These are phyloP conservation scores for Biscutella laevigata DNA, from an alignment of 441 rosid species.

Conservation along the genomic window DNA sequence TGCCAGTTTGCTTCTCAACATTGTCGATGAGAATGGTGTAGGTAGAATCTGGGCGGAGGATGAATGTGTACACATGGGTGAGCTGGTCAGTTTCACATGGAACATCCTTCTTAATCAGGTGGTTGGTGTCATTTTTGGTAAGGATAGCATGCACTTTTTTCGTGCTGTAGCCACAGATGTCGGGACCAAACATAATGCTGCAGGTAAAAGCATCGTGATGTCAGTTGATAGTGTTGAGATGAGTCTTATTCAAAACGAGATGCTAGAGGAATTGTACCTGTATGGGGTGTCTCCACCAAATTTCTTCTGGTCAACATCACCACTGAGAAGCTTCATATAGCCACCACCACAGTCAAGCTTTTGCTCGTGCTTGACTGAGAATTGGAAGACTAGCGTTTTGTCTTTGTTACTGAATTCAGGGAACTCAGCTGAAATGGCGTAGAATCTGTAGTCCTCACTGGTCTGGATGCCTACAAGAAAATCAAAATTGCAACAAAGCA, in stretches of 20 bases:
- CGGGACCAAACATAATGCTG: conserved; percentile 99
- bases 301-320: conserved; percentile 79
- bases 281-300: conserved; percentile 90
- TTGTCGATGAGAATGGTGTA: conserved; percentile 84
- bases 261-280: conserved; percentile 35
- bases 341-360: conserved; percentile 99
- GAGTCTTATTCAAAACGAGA: neutral
- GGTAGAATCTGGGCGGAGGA: conserved; percentile 85
- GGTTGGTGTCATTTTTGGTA: conserved; percentile 63
- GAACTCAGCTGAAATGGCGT: conserved; percentile 90
- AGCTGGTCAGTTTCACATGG: conserved; percentile 98
- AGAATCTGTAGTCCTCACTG: conserved; percentile 83
- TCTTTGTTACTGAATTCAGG: conserved; percentile 89
- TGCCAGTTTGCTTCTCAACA: conserved; percentile 85
- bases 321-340: conserved; percentile 89
- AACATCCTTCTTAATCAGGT: conserved; percentile 91
- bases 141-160: conserved; percentile 97
- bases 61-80: conserved; percentile 77
- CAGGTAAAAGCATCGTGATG: conserved; percentile 11
- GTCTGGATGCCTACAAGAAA: conserved; percentile 70
- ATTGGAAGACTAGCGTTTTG: conserved; percentile 77
- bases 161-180: conserved; percentile 90
- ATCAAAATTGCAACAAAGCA: conserved; percentile 5
- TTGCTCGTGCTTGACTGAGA: conserved; percentile 91
- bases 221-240: neutral